These are phyloP conservation scores for Boletus fagicola DNA, from an alignment of 768 basidiomycete genomes.

Conservation along the genomic window DNA sequence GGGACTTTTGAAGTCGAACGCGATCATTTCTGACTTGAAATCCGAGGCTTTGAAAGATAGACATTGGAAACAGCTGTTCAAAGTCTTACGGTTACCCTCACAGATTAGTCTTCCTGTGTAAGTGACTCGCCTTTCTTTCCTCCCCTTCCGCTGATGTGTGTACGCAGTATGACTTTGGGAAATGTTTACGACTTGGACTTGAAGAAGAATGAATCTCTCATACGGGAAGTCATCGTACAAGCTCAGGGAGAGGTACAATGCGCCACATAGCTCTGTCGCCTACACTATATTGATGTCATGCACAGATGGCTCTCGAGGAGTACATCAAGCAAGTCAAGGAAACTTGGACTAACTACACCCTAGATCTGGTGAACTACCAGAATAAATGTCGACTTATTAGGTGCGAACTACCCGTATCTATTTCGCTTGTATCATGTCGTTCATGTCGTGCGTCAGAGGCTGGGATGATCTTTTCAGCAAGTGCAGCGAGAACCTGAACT, in stretches of 20 bases:
- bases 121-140: slow-evolving; percentile 26
- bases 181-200: slow-evolving; percentile 96
- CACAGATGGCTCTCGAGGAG: slow-evolving; percentile 90
- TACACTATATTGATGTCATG: slow-evolving; percentile 17
- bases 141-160: slow-evolving; percentile 4
- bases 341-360: slow-evolving; percentile 91
- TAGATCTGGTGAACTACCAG: slow-evolving; percentile 97
- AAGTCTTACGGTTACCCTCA: slow-evolving; percentile 70
- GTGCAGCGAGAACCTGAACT: slow-evolving; percentile 96
- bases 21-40: slow-evolving; percentile 89
- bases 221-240: slow-evolving; percentile 95
- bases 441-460: slow-evolving; percentile 50
- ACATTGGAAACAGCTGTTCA: slow-evolving; percentile 98
- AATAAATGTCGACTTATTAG: slow-evolving; percentile 96
- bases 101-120: slow-evolving; percentile 77
- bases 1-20: slow-evolving; percentile 84
- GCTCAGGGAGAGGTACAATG: slow-evolving; percentile 87
- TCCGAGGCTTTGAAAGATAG: slow-evolving; percentile 96
- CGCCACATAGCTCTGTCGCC: slow-evolving; percentile 6
- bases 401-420: slow-evolving; percentile 35
- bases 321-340: slow-evolving; percentile 97
- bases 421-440: background rate
- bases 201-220: slow-evolving; percentile 84
- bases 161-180: slow-evolving; percentile 83
- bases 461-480: slow-evolving; percentile 98